phyloP scores from a whole-genome alignment of 2,329 filamentous ascomycete genomes.

The Diplodia mutila region DNA sequence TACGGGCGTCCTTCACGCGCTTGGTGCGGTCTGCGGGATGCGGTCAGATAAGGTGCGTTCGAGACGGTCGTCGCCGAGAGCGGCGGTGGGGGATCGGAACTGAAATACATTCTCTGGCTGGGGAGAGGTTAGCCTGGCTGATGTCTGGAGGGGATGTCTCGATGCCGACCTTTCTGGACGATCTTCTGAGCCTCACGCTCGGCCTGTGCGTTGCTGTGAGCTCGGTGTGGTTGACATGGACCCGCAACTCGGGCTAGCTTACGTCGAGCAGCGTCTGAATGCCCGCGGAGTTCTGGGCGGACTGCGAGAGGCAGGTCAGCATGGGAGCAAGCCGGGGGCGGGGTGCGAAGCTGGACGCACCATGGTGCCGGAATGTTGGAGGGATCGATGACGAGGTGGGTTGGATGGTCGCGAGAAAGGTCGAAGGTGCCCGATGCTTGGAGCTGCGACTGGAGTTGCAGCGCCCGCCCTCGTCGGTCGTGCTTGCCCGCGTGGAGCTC shows the following conservation, averaged over 20 bases:
- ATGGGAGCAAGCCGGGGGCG: conserved; percentile 28
- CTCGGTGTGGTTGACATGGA: conserved; percentile 36
- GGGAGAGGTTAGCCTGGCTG: conserved; percentile 1
- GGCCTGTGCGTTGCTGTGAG: conserved; percentile 64
- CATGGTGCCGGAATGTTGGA: conserved; percentile 19
- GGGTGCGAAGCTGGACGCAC: conserved; percentile 5
- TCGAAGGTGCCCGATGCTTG: conserved; percentile 22
- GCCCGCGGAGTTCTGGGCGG: conserved; percentile 96
- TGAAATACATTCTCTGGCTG: conserved; percentile 83
- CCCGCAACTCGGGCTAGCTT: conserved; percentile 46
- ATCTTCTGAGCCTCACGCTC: conserved; percentile 99
- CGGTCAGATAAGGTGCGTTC: conserved; percentile 32
- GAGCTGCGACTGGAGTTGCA: conserved; percentile 12
- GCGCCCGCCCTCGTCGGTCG: conserved; percentile 8
- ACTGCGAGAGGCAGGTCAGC: conserved; percentile 58
- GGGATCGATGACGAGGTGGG: conserved; percentile 12
- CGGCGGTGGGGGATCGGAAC: conserved; percentile 11
- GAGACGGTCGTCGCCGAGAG: conserved; percentile 22
- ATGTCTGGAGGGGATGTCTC: not conserved
- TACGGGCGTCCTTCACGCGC: conserved; percentile 92
- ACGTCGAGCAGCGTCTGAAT: conserved; percentile 99
- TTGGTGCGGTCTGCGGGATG: conserved; percentile 77
- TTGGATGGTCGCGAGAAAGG: conserved; percentile 13
- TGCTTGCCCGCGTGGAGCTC: conserved; percentile 24
- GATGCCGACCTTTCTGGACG: conserved; percentile 81